phyloP scores from a whole-genome alignment of 345 rosid species.

The Citrus maxima region DNA sequence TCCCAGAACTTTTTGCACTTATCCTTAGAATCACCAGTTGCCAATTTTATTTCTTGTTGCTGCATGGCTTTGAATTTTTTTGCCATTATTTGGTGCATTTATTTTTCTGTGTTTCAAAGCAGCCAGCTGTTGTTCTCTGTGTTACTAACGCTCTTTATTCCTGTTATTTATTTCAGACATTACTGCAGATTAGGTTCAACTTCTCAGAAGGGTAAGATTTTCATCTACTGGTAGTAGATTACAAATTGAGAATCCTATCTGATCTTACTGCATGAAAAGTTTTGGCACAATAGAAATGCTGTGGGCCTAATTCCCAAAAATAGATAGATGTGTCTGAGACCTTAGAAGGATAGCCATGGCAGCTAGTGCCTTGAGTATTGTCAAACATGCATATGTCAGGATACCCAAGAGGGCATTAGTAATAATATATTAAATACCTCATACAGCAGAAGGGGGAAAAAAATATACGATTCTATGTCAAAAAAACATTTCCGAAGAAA shows the following conservation, averaged over 20 bases:
- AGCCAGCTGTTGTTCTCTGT: not conserved
- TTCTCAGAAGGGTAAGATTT: conserved; percentile 47
- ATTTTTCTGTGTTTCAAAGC: not conserved
- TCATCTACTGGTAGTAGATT: not conserved
- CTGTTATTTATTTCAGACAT: conserved; percentile 45
- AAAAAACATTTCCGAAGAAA: not conserved
- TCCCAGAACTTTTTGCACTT: conserved; percentile 30
- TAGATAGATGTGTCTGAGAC: not conserved
- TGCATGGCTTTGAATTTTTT: conserved; percentile 13
- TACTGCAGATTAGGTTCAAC: conserved; percentile 94
- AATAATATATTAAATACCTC: not conserved
- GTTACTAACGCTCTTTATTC: not conserved
- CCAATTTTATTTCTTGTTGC: conserved; percentile 3
- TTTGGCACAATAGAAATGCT: not conserved
- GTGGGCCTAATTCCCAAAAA: not conserved
- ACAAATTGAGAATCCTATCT: not conserved
- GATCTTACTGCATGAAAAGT: not conserved
- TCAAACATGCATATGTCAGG: not conserved
- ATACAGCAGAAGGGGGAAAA: not conserved
- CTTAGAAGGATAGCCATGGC: not conserved
- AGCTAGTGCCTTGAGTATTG: not conserved
- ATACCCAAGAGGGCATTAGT: not conserved
- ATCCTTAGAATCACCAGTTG: conserved; percentile 17
- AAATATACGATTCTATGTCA: not conserved
- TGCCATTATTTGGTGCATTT: conserved; percentile 3